Evolutionary conservation across 1,284 basidiomycete species (phyloP).

Genomic region (Irpex sp.): DNA sequence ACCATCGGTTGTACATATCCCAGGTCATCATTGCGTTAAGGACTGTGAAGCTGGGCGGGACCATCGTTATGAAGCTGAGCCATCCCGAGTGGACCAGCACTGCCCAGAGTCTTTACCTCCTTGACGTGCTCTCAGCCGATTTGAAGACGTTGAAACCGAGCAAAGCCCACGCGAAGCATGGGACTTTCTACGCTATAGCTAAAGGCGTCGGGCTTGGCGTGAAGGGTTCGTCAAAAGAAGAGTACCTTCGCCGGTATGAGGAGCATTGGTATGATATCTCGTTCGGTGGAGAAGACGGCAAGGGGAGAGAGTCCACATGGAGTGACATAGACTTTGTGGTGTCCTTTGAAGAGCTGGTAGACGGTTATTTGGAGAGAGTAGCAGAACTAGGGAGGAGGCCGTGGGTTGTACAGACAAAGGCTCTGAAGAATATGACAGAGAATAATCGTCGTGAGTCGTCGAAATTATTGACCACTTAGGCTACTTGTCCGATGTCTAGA

Average conservation of each 20-base stretch:
- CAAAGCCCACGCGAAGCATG: slow-evolving; percentile 25
- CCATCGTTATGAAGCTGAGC: slow-evolving; percentile 30
- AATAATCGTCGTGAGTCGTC: not conserved
- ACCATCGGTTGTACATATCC: slow-evolving; percentile 27
- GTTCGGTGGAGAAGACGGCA: slow-evolving; percentile 6
- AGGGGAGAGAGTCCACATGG: slow-evolving; percentile 2
- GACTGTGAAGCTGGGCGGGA: slow-evolving; percentile 25
- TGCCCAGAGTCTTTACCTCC: slow-evolving; percentile 29
- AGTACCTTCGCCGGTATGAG: slow-evolving; percentile 10
- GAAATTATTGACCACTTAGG: too few species aligned
- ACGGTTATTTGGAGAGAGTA: slow-evolving; percentile 11
- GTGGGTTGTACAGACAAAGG: slow-evolving; percentile 15
- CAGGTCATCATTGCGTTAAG: slow-evolving; percentile 30
- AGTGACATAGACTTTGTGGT: slow-evolving; percentile 16
- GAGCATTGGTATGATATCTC: slow-evolving; percentile 15
- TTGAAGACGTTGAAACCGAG: slow-evolving; percentile 30
- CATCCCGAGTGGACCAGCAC: slow-evolving; percentile 27
- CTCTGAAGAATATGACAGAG: slow-evolving; percentile 10
- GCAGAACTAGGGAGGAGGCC: slow-evolving; percentile 12
- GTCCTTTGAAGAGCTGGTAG: slow-evolving; percentile 10
- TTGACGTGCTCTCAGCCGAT: slow-evolving; percentile 26
- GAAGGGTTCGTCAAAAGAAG: not conserved
- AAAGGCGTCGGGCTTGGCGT: slow-evolving; percentile 19
- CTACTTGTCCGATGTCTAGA: too few species aligned
- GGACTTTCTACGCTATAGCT: slow-evolving; percentile 31